Evolutionary conservation across 495 filamentous ascomycete genomes (phyloP), one percentile per base, ranked within the genome.

Genomic region (Aspergillus haitiensis): DNA sequence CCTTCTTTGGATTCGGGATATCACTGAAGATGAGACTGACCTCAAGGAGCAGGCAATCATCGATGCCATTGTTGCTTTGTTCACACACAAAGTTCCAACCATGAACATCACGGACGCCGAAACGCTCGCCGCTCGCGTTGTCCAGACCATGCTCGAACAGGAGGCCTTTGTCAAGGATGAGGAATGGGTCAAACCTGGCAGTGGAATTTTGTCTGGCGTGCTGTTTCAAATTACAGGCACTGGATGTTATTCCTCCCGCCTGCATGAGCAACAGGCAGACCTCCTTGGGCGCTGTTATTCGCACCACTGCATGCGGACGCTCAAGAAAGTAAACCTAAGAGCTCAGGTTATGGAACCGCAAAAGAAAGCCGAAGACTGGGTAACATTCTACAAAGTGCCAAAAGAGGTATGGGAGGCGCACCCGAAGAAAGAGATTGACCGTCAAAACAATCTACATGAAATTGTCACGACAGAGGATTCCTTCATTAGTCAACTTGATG

Each of bases 21-120:
- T 98, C 82, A 88, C 90, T 33, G 92, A 96, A 61, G 93, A 92
- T 15, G 86, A 87, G 56, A 79, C 76, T 44, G 92, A 99, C 74
- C 81, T 99, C 21, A 90, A 88, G 65, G 83, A 89, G 66, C 86
- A 89, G 56, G 85, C 88, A 6, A 82, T 98, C 47, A 86, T 88
- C 35, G 92, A 97, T 54, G 93, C 89, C 2, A 83, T 98, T 44
- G 87, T 97, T 21, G 90, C 86, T 8, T 77, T 99, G 18, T 98
- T 99, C 70, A 96, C 92, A 13, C 86, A 92, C 74, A 97, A 96
- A 72, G 92, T 99, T 2, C 92, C 95, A 1, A 99, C 93, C 0
- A 98, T 99, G 94, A 98, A 99, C 66, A 92, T 92, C 47, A 92
- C 94, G 2, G 94, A 98, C 79, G 95, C 95, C 2, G 94, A 99